Evolutionary conservation across 257 asterid species (phyloP).

Genomic region (Solanum sitiens): DNA sequence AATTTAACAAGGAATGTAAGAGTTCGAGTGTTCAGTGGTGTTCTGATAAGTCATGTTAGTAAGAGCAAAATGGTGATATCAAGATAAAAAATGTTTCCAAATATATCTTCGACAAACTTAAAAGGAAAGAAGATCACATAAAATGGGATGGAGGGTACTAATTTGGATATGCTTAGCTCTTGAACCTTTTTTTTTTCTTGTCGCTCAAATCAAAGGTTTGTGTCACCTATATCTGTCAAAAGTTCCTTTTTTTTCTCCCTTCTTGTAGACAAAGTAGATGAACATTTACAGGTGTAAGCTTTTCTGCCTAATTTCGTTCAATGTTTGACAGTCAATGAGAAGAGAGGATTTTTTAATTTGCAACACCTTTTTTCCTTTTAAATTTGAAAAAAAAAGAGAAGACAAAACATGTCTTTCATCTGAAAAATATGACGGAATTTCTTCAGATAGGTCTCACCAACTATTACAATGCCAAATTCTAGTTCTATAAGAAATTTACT

Average conservation of each 20-base stretch:
- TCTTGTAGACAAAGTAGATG: not conserved
- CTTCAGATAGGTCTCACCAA: not conserved
- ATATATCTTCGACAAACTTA: not conserved
- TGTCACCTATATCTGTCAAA: not conserved
- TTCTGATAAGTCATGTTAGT: not conserved
- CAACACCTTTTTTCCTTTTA: not conserved
- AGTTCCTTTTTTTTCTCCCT: not conserved
- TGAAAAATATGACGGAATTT: not conserved
- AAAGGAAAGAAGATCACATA: not conserved
- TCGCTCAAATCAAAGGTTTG: not conserved
- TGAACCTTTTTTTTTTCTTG: not conserved
- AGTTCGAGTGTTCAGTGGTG: not conserved
- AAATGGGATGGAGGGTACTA: not conserved
- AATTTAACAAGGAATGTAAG: not conserved
- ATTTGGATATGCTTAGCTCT: not conserved
- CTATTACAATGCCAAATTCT: not conserved
- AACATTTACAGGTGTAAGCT: not conserved
- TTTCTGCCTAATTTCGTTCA: not conserved
- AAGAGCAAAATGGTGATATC: not conserved
- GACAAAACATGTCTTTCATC: not conserved
- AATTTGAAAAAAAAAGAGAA: not conserved
- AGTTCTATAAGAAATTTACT: not conserved
- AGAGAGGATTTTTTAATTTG: not conserved
- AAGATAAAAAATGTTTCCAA: not conserved
- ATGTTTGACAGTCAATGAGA: not conserved